Evolutionary conservation across 495 filamentous ascomycete species (phyloP).

Genomic region (Letharia lupina): DNA sequence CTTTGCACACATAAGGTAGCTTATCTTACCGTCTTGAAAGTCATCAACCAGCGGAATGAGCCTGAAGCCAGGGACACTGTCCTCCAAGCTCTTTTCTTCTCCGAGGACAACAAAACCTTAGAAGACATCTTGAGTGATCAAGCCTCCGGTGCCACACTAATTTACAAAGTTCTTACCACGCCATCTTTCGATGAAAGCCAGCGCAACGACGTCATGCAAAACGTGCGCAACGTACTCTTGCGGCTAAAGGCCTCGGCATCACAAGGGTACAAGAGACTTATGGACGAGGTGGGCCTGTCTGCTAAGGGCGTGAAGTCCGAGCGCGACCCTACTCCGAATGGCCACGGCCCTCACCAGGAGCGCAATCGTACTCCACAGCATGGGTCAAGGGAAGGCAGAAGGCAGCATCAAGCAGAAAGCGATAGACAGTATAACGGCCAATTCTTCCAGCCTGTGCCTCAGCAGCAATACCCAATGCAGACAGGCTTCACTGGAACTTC

Average conservation of each 20-base stretch:
- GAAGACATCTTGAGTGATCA: constrained; percentile 90
- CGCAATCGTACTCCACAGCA: constrained; percentile 45
- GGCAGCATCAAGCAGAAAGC: constrained; percentile 37
- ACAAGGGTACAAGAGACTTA: constrained; percentile 95
- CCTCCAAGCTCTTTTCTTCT: constrained; percentile 90
- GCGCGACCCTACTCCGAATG: constrained; percentile 38
- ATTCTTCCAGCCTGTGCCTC: constrained; percentile 32
- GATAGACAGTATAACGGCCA: constrained; percentile 44
- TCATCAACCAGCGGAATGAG: constrained; percentile 96
- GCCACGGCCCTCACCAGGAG: constrained; percentile 35
- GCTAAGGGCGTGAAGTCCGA: constrained; percentile 38
- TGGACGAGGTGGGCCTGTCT: constrained; percentile 89
- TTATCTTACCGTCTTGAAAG: constrained; percentile 93
- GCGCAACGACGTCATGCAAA: constrained; percentile 78
- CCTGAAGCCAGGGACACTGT: constrained; percentile 87
- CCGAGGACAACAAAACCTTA: constrained; percentile 73
- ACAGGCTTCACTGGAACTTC: constrained; percentile 30
- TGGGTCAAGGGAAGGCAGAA: constrained; percentile 29
- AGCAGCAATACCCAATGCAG: constrained; percentile 32
- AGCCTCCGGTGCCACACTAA: constrained; percentile 85
- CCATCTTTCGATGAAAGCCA: constrained; percentile 95
- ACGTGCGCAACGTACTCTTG: constrained; percentile 79
- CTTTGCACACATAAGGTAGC: constrained; percentile 98
- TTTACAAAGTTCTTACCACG: constrained; percentile 96
- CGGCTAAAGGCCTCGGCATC: constrained; percentile 86